phyloP scores from a whole-genome alignment of 768 basidiomycete species.

The Suillus subalutaceus region DNA sequence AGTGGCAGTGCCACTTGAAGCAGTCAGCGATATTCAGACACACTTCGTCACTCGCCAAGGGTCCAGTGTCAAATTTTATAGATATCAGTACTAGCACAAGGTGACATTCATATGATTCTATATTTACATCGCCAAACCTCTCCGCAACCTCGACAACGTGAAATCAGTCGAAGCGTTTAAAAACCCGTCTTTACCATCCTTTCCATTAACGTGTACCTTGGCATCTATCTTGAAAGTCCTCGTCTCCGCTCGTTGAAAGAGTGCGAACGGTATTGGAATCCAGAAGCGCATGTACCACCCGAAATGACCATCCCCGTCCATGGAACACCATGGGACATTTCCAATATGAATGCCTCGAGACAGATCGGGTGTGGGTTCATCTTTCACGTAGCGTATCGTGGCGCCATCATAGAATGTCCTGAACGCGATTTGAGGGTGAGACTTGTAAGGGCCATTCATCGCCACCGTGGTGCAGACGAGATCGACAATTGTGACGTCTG shows the following conservation, averaged over 20 bases:
- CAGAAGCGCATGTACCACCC: slow-evolving; percentile 28
- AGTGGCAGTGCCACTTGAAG: neutral
- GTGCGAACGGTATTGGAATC: slow-evolving; percentile 48
- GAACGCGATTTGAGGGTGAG: neutral
- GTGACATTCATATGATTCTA: neutral
- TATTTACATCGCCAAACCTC: neutral
- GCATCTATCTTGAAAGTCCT: slow-evolving; percentile 43
- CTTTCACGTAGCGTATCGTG: slow-evolving; percentile 9
- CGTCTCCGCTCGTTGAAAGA: slow-evolving; percentile 51
- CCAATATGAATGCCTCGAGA: slow-evolving; percentile 25
- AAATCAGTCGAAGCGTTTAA: slow-evolving; percentile 35
- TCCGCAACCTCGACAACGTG: slow-evolving; percentile 47
- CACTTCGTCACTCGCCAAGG: neutral
- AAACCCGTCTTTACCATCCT: neutral
- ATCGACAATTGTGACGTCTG: slow-evolving; percentile 21
- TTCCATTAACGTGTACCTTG: slow-evolving; percentile 38
- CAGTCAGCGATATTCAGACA: neutral
- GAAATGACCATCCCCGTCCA: slow-evolving; percentile 2
- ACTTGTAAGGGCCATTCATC: slow-evolving; percentile 1
- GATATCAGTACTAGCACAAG: neutral
- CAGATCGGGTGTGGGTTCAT: neutral
- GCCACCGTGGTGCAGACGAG: slow-evolving; percentile 17
- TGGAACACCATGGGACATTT: slow-evolving; percentile 13
- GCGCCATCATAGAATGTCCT: neutral
- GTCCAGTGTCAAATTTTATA: neutral